phyloP scores from a whole-genome alignment of 2,329 filamentous ascomycete species.

The Pseudopithomyces chartarum region DNA sequence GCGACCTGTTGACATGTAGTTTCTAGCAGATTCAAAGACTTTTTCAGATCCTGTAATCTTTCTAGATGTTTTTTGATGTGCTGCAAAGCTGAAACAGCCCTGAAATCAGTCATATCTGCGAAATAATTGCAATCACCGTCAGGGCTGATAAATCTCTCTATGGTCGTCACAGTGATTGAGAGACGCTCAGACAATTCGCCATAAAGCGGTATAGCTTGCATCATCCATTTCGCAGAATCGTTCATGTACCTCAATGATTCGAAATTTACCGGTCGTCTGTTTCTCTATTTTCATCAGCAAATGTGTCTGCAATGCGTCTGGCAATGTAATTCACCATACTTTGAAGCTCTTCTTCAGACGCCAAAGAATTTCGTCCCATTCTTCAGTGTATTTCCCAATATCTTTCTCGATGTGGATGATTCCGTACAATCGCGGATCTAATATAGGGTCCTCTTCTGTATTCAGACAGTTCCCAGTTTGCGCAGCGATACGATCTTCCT shows the following conservation, averaged over 20 bases:
- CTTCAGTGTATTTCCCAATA: background rate
- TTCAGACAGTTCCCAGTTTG: background rate
- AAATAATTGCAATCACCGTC: constrained; percentile 18
- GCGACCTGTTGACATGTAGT: constrained; percentile 11
- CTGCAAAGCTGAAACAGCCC: constrained; percentile 1
- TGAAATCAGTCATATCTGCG: constrained; percentile 2
- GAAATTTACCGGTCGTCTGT: background rate
- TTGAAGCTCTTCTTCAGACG: background rate
- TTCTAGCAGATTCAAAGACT: constrained; percentile 7
- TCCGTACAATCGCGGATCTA: background rate
- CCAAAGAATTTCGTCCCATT: background rate
- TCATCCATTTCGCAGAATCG: constrained; percentile 8
- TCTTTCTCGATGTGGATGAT: background rate
- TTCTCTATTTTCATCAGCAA: background rate
- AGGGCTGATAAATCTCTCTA: constrained; percentile 10
- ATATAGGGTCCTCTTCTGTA: background rate
- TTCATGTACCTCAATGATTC: background rate
- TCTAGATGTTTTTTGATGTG: constrained; percentile 15
- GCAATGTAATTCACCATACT: background rate
- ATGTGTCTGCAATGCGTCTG: background rate
- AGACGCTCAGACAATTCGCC: constrained; percentile 1
- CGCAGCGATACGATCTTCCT: background rate
- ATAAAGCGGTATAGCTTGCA: constrained; percentile 4
- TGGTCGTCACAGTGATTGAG: background rate
- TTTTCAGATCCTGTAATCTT: constrained; percentile 9